These are phyloP conservation scores for Yamadazyma songkhlaensis DNA, from an alignment of 1,139 yeast genomes.

Conservation along the genomic window DNA sequence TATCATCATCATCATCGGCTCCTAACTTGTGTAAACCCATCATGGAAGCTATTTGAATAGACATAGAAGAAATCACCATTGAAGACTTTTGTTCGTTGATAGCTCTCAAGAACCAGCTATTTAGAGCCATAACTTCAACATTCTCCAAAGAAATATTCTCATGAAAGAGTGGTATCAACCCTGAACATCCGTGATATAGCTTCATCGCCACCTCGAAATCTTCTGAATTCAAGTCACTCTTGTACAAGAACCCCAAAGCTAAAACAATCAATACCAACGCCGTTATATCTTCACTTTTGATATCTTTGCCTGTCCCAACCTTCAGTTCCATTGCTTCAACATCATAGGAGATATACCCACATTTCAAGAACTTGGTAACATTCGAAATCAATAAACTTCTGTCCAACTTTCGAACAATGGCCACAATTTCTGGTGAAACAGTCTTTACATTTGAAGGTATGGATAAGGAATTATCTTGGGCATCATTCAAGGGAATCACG, in stretches of 20 bases:
- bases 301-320: conserved; percentile 1
- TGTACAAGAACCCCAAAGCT: conserved; percentile 6
- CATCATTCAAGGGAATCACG: conserved; percentile 1
- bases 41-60: conserved; percentile 6
- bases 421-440: neutral
- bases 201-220: conserved; percentile 3
- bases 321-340: conserved; percentile 1
- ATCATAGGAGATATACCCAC: conserved; percentile 1
- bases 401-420: neutral
- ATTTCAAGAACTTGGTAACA: conserved; percentile 1
- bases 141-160: conserved; percentile 4
- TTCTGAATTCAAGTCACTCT: conserved; percentile 1
- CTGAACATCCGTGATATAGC: conserved; percentile 3
- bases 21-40: conserved; percentile 3
- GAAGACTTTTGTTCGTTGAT: conserved; percentile 4
- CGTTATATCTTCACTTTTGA: neutral
- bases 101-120: conserved; percentile 8
- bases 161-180: conserved; percentile 3
- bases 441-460: neutral
- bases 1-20: neutral
- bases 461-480: neutral
- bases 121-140: conserved; percentile 5
- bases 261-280: conserved; percentile 3
- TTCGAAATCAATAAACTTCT: neutral
- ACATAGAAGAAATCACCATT: conserved; percentile 6